Percentiles rank a stretch among this genome's conserved stretches.
Evolutionary conservation across 805 yeast genomes (phyloP).

Genomic region (Myxozyma neotropica): DNA sequence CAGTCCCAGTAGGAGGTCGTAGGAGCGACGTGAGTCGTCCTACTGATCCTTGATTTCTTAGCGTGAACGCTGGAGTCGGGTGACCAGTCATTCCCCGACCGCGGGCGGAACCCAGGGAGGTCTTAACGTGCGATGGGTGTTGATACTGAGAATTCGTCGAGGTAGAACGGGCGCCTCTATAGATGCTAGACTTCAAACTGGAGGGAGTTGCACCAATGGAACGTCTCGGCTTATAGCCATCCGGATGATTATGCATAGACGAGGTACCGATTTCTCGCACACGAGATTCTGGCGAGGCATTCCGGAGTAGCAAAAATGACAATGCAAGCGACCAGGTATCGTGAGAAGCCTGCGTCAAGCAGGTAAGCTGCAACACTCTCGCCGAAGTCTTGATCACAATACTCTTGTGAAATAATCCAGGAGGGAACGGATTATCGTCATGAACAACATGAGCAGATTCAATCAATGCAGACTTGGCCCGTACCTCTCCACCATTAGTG

Average conservation of each 20-base stretch:
- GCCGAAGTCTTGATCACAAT: constrained; percentile 72
- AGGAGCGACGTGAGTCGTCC: constrained; percentile 18
- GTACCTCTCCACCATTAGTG: constrained; percentile 54
- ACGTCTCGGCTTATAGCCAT: neutral
- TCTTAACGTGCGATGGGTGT: neutral
- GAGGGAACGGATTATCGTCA: constrained; percentile 85
- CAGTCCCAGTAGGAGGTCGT: constrained; percentile 9
- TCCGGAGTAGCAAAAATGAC: constrained; percentile 52
- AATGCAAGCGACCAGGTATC: constrained; percentile 89
- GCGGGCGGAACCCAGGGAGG: neutral
- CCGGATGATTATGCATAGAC: neutral
- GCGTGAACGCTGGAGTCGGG: neutral
- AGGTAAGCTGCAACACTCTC: constrained; percentile 73
- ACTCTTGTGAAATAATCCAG: constrained; percentile 84
- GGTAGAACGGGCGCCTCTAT: neutral
- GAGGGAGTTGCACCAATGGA: neutral
- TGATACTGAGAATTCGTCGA: neutral
- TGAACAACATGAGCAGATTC: constrained; percentile 74
- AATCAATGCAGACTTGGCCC: constrained; percentile 80
- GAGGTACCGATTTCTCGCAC: neutral
- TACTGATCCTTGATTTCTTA: constrained; percentile 19
- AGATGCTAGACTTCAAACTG: neutral
- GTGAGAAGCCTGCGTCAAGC: constrained; percentile 84
- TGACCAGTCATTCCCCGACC: neutral
- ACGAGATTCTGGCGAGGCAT: neutral